phyloP scores from a whole-genome alignment of 139 green algal species.

The Chlorella sp. region DNA sequence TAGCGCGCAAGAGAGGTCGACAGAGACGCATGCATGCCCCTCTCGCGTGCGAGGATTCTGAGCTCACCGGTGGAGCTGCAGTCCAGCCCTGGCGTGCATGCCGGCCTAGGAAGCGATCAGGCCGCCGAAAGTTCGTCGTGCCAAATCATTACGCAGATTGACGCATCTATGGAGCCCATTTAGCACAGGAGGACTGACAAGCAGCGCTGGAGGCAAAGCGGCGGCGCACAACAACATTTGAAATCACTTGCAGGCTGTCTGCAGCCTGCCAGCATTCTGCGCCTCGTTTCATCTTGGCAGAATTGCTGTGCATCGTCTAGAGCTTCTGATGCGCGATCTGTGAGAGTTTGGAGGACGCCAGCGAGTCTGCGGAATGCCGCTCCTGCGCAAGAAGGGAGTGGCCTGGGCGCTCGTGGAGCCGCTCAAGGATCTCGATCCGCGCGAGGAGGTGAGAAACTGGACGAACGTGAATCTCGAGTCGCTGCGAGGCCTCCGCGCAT shows the following conservation, averaged over 20 bases:
- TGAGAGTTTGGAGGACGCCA: neutral
- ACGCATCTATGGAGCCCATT: too few relatives aligned
- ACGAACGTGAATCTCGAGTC: too few relatives aligned
- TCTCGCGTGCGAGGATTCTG: too few relatives aligned
- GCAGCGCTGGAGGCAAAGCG: neutral
- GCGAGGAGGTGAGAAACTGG: conserved; percentile 6
- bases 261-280: neutral
- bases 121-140: too few relatives aligned
- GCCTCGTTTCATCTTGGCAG: neutral
- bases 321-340: neutral
- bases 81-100: too few relatives aligned
- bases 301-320: neutral
- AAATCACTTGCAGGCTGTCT: neutral
- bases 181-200: neutral
- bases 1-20: too few relatives aligned
- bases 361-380: neutral
- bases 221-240: too few relatives aligned
- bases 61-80: too few relatives aligned
- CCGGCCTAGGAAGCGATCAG: too few relatives aligned
- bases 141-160: too few relatives aligned
- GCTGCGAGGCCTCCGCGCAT: neutral
- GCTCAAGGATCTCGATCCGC: neutral
- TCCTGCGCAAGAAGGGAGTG: conserved; percentile 2
- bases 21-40: too few relatives aligned
- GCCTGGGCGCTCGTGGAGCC: neutral